Evolutionary conservation across 257 asterid genomes (phyloP).

Genomic region (Forsythia suspensa): DNA sequence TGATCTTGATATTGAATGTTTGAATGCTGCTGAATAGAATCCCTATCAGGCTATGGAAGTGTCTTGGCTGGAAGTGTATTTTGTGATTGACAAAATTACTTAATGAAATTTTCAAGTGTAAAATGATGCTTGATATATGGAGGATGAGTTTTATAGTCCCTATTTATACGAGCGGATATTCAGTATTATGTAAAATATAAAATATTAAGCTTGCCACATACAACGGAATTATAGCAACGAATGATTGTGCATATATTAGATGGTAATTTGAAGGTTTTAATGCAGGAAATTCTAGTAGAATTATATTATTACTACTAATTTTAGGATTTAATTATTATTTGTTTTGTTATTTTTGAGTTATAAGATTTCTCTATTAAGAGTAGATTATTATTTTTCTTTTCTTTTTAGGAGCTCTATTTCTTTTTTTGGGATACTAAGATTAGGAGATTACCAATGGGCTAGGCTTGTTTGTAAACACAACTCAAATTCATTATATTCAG

Average conservation of each 20-base stretch:
- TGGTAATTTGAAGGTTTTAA: not conserved
- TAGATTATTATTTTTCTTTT: too few relatives aligned
- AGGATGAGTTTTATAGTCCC: not conserved
- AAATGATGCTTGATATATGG: not conserved
- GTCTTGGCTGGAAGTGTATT: not conserved
- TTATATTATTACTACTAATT: too few relatives aligned
- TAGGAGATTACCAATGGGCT: too few relatives aligned
- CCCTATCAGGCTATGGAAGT: not conserved
- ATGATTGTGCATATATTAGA: not conserved
- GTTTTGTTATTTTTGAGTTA: too few relatives aligned
- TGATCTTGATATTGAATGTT: not conserved
- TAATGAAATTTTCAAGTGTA: not conserved
- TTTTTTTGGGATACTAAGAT: too few relatives aligned
- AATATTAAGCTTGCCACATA: not conserved
- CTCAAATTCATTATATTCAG: too few relatives aligned
- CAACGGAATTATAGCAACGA: not conserved
- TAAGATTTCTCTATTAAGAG: too few relatives aligned
- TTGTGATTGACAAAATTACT: not conserved
- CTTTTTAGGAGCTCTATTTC: too few relatives aligned
- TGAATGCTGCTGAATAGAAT: not conserved
- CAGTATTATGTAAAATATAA: too few relatives aligned
- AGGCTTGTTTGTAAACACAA: too few relatives aligned
- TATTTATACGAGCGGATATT: not conserved
- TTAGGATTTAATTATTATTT: too few relatives aligned
- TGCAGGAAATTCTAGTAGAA: too few relatives aligned